These are phyloP conservation scores for Ichthyophonus hoferi DNA, from an alignment of 208 protist genomes.

Conservation along the genomic window DNA sequence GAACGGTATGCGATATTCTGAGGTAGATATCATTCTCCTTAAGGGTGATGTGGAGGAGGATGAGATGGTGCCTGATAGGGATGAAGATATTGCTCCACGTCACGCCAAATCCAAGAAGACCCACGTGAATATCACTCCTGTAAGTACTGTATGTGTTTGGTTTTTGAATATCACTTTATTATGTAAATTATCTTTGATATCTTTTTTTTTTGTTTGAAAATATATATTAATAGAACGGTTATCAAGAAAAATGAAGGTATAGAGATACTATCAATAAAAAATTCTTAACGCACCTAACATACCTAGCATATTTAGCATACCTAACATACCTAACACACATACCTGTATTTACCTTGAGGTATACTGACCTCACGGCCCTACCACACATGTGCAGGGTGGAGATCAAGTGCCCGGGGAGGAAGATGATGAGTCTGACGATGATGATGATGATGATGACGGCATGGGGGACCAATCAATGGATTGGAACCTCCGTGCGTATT, in stretches of 20 bases:
- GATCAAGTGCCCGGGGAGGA: too few relatives aligned
- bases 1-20: conserved; percentile 70
- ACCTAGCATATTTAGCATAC: too few relatives aligned
- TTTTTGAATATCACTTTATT: background rate
- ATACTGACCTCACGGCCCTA: too few relatives aligned
- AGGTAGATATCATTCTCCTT: conserved; percentile 58
- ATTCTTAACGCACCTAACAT: too few relatives aligned
- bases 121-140: background rate
- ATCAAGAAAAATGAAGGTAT: too few relatives aligned
- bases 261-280: too few relatives aligned
- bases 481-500: background rate
- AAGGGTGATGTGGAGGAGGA: conserved; percentile 54
- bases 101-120: conserved; percentile 56
- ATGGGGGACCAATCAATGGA: conserved; percentile 17
- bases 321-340: too few relatives aligned
- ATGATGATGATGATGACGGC: conserved; percentile 57
- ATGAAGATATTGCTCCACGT: conserved; percentile 29
- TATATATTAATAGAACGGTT: too few relatives aligned
- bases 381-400: too few relatives aligned
- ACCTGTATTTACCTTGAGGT: too few relatives aligned
- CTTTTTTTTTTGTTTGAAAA: too few relatives aligned
- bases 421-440: conserved; percentile 54
- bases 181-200: background rate
- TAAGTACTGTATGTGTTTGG: too few relatives aligned
- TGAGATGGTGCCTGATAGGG: conserved; percentile 42